These are phyloP conservation scores for Aspergillus nidulans DNA, from an alignment of 495 filamentous ascomycete species.

Conservation along the genomic window DNA sequence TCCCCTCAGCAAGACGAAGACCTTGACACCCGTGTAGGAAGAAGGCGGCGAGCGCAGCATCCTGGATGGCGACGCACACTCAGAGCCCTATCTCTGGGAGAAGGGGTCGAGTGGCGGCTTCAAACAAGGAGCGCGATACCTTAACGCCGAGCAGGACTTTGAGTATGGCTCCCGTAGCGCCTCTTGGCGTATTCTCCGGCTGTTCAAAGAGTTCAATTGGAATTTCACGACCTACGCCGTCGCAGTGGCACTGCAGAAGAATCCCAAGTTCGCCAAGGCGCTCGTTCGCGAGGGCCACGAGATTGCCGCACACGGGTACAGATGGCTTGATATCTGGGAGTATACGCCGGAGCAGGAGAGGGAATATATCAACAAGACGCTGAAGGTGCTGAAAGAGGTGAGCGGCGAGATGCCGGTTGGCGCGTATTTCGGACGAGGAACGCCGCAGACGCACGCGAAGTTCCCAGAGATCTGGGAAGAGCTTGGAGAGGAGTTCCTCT, in stretches of 20 bases:
- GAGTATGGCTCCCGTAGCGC: slow-evolving; percentile 4
- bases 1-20: not conserved
- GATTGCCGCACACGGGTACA: slow-evolving; percentile 1
- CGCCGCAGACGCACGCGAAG: slow-evolving; percentile 8
- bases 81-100: slow-evolving; percentile 14
- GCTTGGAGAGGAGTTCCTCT: slow-evolving; percentile 6
- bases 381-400: slow-evolving; percentile 3
- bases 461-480: slow-evolving; percentile 9
- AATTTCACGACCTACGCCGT: slow-evolving; percentile 13
- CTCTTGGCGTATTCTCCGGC: slow-evolving; percentile 11
- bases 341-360: slow-evolving; percentile 3
- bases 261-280: slow-evolving; percentile 2
- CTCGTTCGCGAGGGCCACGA: slow-evolving; percentile 1
- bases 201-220: slow-evolving; percentile 14
- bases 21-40: not conserved
- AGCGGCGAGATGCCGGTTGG: slow-evolving; percentile 9
- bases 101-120: slow-evolving; percentile 9
- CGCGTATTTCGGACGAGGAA: slow-evolving; percentile 6
- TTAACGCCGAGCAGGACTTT: slow-evolving; percentile 8
- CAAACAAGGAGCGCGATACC: not conserved
- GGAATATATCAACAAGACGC: not conserved
- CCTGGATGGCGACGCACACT: slow-evolving; percentile 10
- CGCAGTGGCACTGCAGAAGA: slow-evolving; percentile 6
- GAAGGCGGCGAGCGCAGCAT: slow-evolving; percentile 14
- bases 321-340: slow-evolving; percentile 1